Evolutionary conservation across 805 yeast species (phyloP).

Genomic region (Teunomyces tritomae): DNA sequence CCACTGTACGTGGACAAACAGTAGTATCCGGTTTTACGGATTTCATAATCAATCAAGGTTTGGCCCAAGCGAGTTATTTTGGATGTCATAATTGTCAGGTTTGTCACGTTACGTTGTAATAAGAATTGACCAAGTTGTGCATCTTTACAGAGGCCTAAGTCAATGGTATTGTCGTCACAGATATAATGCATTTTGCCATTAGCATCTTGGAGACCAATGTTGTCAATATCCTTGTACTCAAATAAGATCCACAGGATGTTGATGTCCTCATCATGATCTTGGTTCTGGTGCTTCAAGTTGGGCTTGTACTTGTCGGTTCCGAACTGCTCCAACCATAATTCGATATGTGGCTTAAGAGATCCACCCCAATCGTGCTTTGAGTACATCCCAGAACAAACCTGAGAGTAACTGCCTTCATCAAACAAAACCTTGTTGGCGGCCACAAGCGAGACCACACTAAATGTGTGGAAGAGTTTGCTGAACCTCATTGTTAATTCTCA

Average conservation of each 20-base stretch:
- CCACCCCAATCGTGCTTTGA: constrained; percentile 88
- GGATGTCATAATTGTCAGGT: constrained; percentile 56
- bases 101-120: constrained; percentile 43
- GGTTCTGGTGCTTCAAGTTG: constrained; percentile 17
- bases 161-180: constrained; percentile 72
- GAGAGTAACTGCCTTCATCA: constrained; percentile 46
- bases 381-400: constrained; percentile 89
- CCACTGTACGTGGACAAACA: constrained; percentile 75
- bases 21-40: constrained; percentile 82
- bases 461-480: not conserved
- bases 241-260: constrained; percentile 69
- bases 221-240: constrained; percentile 75
- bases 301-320: constrained; percentile 28
- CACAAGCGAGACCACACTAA: constrained; percentile 4
- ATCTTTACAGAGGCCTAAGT: constrained; percentile 48
- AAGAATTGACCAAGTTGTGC: constrained; percentile 63
- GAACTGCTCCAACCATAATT: constrained; percentile 25
- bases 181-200: constrained; percentile 55
- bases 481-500: not conserved
- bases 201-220: constrained; percentile 54
- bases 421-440: constrained; percentile 49
- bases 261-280: constrained; percentile 33
- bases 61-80: constrained; percentile 56
- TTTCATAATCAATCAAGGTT: constrained; percentile 59
- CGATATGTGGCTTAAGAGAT: constrained; percentile 52